Percentiles rank a stretch among this genome's conserved stretches.
phyloP scores from a whole-genome alignment of 2,329 filamentous ascomycete genomes.

The Venturia pyrina region DNA sequence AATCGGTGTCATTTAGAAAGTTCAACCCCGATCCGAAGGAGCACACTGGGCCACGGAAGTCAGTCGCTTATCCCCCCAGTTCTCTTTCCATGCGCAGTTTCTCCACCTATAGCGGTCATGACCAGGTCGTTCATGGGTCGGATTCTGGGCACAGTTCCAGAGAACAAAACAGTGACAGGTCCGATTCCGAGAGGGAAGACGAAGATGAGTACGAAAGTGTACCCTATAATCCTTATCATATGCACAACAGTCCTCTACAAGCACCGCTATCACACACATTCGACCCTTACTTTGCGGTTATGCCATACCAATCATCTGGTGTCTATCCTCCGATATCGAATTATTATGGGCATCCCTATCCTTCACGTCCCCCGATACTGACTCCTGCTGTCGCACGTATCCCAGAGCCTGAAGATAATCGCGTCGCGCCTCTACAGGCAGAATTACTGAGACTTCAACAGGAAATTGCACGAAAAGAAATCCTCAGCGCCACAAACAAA shows the following conservation, averaged over 20 bases:
- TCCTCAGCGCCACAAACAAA: not conserved
- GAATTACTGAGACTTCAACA: not conserved
- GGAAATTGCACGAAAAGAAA: not conserved
- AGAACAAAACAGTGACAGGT: not conserved
- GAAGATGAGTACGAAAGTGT: not conserved
- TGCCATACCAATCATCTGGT: conserved; percentile 5
- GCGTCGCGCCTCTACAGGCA: not conserved
- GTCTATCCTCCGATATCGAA: not conserved
- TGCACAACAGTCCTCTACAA: not conserved
- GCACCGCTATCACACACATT: not conserved
- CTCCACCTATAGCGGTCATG: not conserved
- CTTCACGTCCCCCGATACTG: not conserved
- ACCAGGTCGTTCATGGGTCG: not conserved
- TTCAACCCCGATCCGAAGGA: not conserved
- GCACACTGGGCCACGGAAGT: not conserved
- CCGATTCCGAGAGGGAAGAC: not conserved
- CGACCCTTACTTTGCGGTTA: not conserved
- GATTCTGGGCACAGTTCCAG: not conserved
- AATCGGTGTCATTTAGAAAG: not conserved
- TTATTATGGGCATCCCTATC: not conserved
- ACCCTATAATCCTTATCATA: not conserved
- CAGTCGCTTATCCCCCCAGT: not conserved
- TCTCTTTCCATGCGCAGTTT: not conserved
- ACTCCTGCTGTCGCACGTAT: not conserved
- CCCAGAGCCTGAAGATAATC: not conserved